Conservation (phyloP, 2,329 filamentous ascomycete species). For the Cladosporium sp. region DNA sequence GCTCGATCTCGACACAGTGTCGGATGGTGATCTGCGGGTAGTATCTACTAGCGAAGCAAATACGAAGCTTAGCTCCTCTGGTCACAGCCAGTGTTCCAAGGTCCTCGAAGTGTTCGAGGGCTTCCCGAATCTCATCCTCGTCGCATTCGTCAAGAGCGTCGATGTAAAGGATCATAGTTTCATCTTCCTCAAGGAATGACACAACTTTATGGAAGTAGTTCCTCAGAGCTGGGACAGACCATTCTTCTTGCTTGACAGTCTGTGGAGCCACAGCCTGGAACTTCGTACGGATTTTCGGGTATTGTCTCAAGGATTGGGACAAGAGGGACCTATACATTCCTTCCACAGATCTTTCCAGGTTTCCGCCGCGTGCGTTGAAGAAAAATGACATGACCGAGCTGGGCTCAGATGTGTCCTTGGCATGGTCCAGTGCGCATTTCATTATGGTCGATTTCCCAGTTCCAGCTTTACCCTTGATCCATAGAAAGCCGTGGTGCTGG, state of each 20-base stretch:
- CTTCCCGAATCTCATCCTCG: not conserved
- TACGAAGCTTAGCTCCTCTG: not conserved
- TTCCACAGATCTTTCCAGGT: not conserved
- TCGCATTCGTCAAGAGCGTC: conserved; percentile 10
- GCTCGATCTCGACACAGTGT: not conserved
- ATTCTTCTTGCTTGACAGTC: conserved; percentile 15
- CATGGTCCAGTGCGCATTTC: not conserved
- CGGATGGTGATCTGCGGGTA: conserved; percentile 1
- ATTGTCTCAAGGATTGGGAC: not conserved
- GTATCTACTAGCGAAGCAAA: conserved; percentile 6
- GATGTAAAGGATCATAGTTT: not conserved
- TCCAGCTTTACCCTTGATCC: conserved; percentile 11
- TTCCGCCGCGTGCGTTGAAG: not conserved
- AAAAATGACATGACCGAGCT: not conserved
- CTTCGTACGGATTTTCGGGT: not conserved
- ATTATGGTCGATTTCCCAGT: conserved; percentile 3
- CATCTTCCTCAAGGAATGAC: not conserved
- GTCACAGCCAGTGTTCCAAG: not conserved
- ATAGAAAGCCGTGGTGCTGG: not conserved
- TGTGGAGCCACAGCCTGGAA: conserved; percentile 18
- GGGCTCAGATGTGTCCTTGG: not conserved
- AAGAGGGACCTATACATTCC: conserved; percentile 9
- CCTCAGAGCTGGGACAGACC: not conserved
- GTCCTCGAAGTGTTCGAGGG: not conserved
- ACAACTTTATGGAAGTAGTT: not conserved